phyloP scores from a whole-genome alignment of 306 rosid species.

The Gastrolobium bilobum region DNA sequence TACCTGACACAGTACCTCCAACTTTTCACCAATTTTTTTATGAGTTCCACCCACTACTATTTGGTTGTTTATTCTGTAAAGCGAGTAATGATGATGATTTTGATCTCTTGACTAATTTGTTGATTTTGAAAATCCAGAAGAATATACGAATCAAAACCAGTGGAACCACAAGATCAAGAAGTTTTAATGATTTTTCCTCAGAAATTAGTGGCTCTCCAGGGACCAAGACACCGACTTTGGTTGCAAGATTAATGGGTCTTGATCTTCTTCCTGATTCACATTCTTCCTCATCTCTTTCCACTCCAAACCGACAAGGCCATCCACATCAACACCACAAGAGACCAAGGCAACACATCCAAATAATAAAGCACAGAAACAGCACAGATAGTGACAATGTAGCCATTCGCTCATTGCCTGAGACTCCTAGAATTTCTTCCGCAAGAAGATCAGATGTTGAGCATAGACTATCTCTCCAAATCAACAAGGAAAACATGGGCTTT shows the following conservation, averaged over 20 bases:
- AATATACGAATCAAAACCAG: constrained; percentile 76
- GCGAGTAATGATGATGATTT: constrained; percentile 47
- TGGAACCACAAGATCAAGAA: constrained; percentile 46
- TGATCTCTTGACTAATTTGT: constrained; percentile 15
- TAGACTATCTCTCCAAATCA: constrained; percentile 88
- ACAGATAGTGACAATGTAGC: constrained; percentile 48
- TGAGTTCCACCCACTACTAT: neutral
- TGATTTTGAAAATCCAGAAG: constrained; percentile 62
- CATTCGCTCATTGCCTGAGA: constrained; percentile 77
- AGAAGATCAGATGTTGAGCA: constrained; percentile 80
- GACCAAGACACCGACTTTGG: constrained; percentile 88
- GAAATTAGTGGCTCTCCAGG: constrained; percentile 77
- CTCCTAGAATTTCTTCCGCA: constrained; percentile 77
- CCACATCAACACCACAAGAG: constrained; percentile 33
- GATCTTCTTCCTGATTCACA: constrained; percentile 86
- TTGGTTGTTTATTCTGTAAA: constrained; percentile 34
- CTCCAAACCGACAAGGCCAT: constrained; percentile 51
- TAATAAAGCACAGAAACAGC: constrained; percentile 57
- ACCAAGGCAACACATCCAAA: constrained; percentile 49
- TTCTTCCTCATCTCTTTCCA: constrained; percentile 55
- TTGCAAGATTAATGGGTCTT: constrained; percentile 96
- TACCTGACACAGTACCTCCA: constrained; percentile 1
- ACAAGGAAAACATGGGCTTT: constrained; percentile 64
- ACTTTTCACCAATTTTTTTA: constrained; percentile 38
- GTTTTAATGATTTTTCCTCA: constrained; percentile 58